A percentile compares a stretch with the other conserved stretches of the same genome.
phyloP scores from a whole-genome alignment of 306 rosid species.

The Pterocarpus santalinus region DNA sequence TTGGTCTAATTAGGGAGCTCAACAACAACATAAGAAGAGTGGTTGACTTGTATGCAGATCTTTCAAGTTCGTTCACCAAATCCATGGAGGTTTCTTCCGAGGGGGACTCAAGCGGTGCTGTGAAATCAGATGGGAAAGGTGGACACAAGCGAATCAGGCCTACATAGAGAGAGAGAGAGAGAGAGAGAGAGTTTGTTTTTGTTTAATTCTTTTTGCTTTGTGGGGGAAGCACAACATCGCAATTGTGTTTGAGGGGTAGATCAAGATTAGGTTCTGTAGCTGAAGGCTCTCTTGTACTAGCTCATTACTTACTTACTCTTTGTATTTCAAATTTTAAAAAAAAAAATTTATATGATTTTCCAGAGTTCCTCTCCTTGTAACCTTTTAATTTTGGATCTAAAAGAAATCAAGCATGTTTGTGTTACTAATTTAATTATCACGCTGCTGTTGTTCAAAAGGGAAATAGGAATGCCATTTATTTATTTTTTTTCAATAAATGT shows the following conservation, averaged over 20 bases:
- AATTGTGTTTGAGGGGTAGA: constrained; percentile 48
- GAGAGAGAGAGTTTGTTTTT: constrained; percentile 32
- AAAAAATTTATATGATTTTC: constrained; percentile 52
- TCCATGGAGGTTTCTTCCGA: constrained; percentile 91
- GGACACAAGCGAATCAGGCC: constrained; percentile 77
- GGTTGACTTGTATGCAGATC: constrained; percentile 93
- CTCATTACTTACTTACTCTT: background rate
- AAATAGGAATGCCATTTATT: constrained; percentile 23
- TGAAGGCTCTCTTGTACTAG: constrained; percentile 42
- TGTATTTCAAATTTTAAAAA: constrained; percentile 42
- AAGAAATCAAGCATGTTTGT: constrained; percentile 49
- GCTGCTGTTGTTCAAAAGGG: constrained; percentile 17
- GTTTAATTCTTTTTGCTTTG: constrained; percentile 44
- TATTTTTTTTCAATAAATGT: background rate
- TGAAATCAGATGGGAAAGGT: constrained; percentile 77
- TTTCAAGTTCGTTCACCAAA: constrained; percentile 85
- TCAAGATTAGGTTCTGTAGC: constrained; percentile 59
- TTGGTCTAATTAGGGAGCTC: constrained; percentile 86
- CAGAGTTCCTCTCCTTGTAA: constrained; percentile 54
- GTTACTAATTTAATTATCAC: constrained; percentile 27
- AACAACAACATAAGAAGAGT: constrained; percentile 94
- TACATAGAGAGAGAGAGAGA: constrained; percentile 36
- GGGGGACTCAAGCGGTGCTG: constrained; percentile 88
- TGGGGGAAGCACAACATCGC: constrained; percentile 44
- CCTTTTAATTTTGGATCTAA: constrained; percentile 71